Base-by-base conservation (phyloP, 2,329 filamentous ascomycete species). In the Dactylella cylindrospora region DNA sequence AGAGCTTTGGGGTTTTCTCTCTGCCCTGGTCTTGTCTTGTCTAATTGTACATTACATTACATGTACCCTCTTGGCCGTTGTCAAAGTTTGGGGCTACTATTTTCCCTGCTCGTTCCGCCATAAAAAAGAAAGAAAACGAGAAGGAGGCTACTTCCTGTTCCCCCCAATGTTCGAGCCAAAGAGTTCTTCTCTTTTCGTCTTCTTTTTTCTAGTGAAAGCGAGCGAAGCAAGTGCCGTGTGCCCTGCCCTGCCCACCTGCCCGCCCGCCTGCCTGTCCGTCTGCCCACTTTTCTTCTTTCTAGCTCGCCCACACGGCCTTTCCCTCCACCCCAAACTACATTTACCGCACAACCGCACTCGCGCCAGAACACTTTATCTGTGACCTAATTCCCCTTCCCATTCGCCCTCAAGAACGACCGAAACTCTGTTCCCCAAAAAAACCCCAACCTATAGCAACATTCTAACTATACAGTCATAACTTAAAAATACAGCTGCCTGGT, bases 281-380 rank as follows among this genome's bases (percentile, higher is more conserved):
- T n/a, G n/a, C n/a, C n/a, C n/a, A n/a, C n/a, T n/a, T n/a, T n/a
- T n/a, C n/a, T n/a, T n/a, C n/a, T n/a, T n/a, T n/a, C n/a, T n/a
- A n/a, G n/a, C n/a, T n/a, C n/a, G n/a, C n/a, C n/a, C n/a, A n/a
- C n/a, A 32, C 43, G 44, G 57, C 57, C 57, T 54, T 53, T 38
- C n/a, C 41, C 25, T 54, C 41, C 40, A 13, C 35, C 55, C 49
- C 49, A 26, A 49, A 54, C 40, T 39, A 38, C 57, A 62, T 54
- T 53, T 54, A 62, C 57, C 57, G 57, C 57, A 52, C 57, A 62
- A 62, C 39, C 57, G 57, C 57, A 39, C 38, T 54, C 50, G 49
- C 57, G 57, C 57, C 55, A 43, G 43, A n/a, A 49, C n/a, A 9
- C 12, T 38, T n/a, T n/a, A n/a, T n/a, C n/a, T n/a, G n/a, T n/a